Base-by-base conservation (phyloP, 208 protist genomes). In the Trypanosoma lewisi region DNA sequence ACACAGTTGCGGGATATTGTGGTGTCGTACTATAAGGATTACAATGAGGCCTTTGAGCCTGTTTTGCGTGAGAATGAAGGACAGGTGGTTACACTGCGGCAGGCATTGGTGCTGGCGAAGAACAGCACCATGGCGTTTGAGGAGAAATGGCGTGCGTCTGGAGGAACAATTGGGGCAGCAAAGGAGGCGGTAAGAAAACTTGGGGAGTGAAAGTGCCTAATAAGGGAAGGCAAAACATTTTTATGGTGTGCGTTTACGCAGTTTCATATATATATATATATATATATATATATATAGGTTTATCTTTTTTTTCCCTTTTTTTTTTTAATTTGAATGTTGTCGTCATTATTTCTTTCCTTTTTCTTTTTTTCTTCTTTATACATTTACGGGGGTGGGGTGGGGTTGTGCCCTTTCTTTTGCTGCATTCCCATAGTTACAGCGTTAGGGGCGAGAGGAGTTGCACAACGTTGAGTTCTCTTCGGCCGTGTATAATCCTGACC, bases 121-220 rank as follows among this genome's bases (percentile, higher is more conserved):
- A 81, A 81, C 53, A 70, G 76, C 4, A 80, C 82, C 2, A 70
- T 87, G 67, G 59, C 71, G 0, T 85, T 83, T 68, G 78, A 83
- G 49, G 52, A 77, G 51, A 71, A 82, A 55, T 78, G 78, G 55
- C 55, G 77, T n/a, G 67, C 77, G 37, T 58, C 76, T 23, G 76
- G 76, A 17, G 80, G 80, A 31, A 70, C 69, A 21, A 28, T 76
- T 48, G 14, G 44, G 16, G 70, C 70, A 6, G 64, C 82, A 41
- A 63, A 59, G 28, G 65, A 69, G 42, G 65, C 67, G 21, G 34
- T 70, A 34, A 47, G 33, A 19, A 63, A 60, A 41, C 23, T 66
- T 76, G 45, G 21, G 11, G 39, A 57, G n/a, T 28, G 52, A 42
- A 31, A 41, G 25, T 8, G 44, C 9, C 12, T 6, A 42, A 16